Base-by-base conservation (phyloP, 2,329 filamentous ascomycete genomes). In the Penicillium vulpinum region DNA sequence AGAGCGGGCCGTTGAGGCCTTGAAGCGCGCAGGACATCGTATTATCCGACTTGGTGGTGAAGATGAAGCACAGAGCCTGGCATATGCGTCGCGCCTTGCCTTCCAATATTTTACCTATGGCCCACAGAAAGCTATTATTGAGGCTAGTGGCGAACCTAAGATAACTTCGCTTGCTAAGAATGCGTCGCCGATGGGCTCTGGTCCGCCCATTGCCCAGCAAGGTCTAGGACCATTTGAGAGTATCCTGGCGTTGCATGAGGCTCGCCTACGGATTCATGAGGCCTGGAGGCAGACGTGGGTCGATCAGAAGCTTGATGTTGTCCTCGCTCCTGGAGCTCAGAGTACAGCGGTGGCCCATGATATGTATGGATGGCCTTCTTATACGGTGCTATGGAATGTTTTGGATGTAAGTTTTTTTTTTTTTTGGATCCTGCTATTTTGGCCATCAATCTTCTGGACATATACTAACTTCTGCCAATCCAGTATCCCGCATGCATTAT, bases 311-410 rank as follows among this genome's bases (percentile, higher is more conserved):
- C 67, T 85, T 4, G 83, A 85, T 67, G 78, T 77, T 0, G 67
- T 85, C 0, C 50, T 86, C n/a, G 76, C 75, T 51, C 76, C 80
- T 4, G 75, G 76, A 4, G 78, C 81, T 6, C 79, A 81, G 61
- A 77, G 71, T 13, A 83, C 81, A 0, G 82, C 83, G 0, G 77
- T 81, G 0, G 72, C 70, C 18, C 80, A 85, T 63, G 83, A 85
- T 64, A 76, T 72, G 0, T 73, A 62, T 47, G 70, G 65, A 4
- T 69, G 62, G 63, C 64, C 68, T 9, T 55, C 65, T 9, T 85
- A 79, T 66, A 84, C 83, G 0, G 65, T 78, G 18, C 58, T 84
- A 29, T 77, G 77, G 66, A 86, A 85, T 57, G 22, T 84, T 9
- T 61, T 85, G 5, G 80, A 85, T 67, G 80, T 80, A 62, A 70